These are phyloP conservation scores for Aspergillus cristatus DNA, from an alignment of 495 filamentous ascomycete genomes.

Conservation along the genomic window DNA sequence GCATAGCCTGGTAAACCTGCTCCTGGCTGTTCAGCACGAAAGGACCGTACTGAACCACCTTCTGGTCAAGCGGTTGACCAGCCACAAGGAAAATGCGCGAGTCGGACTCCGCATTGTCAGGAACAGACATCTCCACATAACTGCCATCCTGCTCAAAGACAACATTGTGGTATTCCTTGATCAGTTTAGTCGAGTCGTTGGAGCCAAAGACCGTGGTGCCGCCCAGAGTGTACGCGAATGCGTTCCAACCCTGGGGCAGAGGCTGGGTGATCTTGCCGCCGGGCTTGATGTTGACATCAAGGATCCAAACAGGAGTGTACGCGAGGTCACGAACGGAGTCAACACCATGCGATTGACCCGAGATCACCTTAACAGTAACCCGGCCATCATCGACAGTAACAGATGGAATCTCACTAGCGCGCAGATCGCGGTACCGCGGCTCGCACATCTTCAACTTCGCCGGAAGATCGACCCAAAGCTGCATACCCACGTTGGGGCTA, in stretches of 20 bases:
- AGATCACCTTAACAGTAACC: slow-evolving; percentile 82
- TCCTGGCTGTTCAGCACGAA: slow-evolving; percentile 82
- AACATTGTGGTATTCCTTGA: slow-evolving; percentile 75
- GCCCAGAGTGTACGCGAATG: slow-evolving; percentile 74
- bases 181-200: slow-evolving; percentile 42
- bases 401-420: slow-evolving; percentile 64
- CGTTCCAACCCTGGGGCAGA: slow-evolving; percentile 78
- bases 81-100: slow-evolving; percentile 72
- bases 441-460: slow-evolving; percentile 75
- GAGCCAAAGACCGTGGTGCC: slow-evolving; percentile 62
- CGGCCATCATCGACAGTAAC: slow-evolving; percentile 59
- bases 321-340: slow-evolving; percentile 83
- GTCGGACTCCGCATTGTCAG: slow-evolving; percentile 54
- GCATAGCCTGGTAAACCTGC: slow-evolving; percentile 82
- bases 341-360: slow-evolving; percentile 69
- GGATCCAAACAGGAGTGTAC: slow-evolving; percentile 90
- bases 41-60: slow-evolving; percentile 91
- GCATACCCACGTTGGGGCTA: slow-evolving; percentile 73
- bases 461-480: slow-evolving; percentile 92
- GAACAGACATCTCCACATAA: slow-evolving; percentile 58
- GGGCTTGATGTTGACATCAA: slow-evolving; percentile 75
- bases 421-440: slow-evolving; percentile 82
- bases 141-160: slow-evolving; percentile 81
- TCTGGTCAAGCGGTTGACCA: slow-evolving; percentile 80
- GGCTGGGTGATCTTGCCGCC: slow-evolving; percentile 66